A percentile compares a stretch with the other conserved stretches of the same genome.
These are phyloP conservation scores for Ustilago esculenta DNA, from an alignment of 1,284 basidiomycete genomes.

Conservation along the genomic window DNA sequence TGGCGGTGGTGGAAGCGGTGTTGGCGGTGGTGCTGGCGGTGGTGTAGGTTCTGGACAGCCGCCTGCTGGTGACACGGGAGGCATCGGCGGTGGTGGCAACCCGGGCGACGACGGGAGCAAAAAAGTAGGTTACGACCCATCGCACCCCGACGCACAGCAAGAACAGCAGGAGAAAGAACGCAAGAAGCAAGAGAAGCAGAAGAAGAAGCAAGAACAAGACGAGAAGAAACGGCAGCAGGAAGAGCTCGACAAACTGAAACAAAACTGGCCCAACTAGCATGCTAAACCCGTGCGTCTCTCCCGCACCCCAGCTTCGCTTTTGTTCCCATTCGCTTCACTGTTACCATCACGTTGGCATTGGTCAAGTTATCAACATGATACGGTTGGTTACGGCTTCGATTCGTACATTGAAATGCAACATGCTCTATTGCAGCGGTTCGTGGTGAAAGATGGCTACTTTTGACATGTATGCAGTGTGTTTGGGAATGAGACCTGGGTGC, in stretches of 20 bases:
- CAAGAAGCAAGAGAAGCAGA: slow-evolving; percentile 75
- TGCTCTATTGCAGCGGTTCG: slow-evolving; percentile 69
- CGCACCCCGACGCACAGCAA: slow-evolving; percentile 47
- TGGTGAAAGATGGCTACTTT: slow-evolving; percentile 80
- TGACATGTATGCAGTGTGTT: slow-evolving; percentile 73
- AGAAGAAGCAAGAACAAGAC: slow-evolving; percentile 73
- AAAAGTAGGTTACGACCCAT: neutral
- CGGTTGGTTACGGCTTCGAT: too few species aligned
- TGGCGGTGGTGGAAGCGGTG: too few species aligned
- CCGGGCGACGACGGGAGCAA: neutral
- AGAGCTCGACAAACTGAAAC: neutral
- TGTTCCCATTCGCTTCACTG: too few species aligned
- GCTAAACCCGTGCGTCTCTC: too few species aligned
- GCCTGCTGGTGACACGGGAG: too few species aligned
- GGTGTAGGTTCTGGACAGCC: too few species aligned
- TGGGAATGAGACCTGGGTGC: slow-evolving; percentile 78
- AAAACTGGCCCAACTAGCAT: too few species aligned
- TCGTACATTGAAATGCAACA: too few species aligned
- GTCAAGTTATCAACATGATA: too few species aligned
- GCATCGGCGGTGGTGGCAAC: neutral
- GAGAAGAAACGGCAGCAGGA: slow-evolving; percentile 7
- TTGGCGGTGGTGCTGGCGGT: neutral
- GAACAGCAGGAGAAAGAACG: slow-evolving; percentile 71
- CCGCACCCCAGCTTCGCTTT: too few species aligned
- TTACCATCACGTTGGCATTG: too few species aligned